Percentiles rank a stretch among this genome's conserved stretches.
Evolutionary conservation across 768 basidiomycete species (phyloP).

Genomic region (Lactifluus hygrophoroides): DNA sequence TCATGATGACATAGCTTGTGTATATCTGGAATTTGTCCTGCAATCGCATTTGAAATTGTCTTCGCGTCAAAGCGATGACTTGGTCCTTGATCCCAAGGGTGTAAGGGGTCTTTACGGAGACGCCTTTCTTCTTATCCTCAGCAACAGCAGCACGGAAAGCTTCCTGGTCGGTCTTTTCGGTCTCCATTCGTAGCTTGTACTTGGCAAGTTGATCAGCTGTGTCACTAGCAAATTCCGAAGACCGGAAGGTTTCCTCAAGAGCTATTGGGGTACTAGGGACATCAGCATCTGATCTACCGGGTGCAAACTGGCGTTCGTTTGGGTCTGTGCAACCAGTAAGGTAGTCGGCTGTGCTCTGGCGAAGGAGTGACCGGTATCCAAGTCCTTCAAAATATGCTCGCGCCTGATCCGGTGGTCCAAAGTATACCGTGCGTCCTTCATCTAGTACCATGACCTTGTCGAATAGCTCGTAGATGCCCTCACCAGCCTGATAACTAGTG

Average conservation of each 20-base stretch:
- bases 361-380: constrained; percentile 67
- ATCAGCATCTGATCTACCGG: constrained; percentile 46
- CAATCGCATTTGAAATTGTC: constrained; percentile 65
- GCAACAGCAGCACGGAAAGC: constrained; percentile 70
- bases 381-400: constrained; percentile 69
- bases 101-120: constrained; percentile 73
- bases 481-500: constrained; percentile 55
- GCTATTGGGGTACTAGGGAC: constrained; percentile 61
- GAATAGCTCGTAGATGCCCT: constrained; percentile 70
- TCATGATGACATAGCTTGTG: constrained; percentile 57
- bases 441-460: constrained; percentile 86
- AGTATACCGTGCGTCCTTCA: constrained; percentile 76
- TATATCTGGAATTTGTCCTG: constrained; percentile 75
- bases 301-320: constrained; percentile 74
- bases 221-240: constrained; percentile 37
- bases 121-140: constrained; percentile 72
- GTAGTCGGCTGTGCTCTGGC: constrained; percentile 87
- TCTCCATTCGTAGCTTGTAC: constrained; percentile 48
- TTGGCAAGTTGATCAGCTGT: constrained; percentile 43
- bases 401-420: constrained; percentile 66
- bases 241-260: constrained; percentile 54
- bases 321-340: constrained; percentile 77
- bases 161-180: constrained; percentile 59
- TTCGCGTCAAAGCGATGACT: constrained; percentile 56
- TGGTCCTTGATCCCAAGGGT: constrained; percentile 75